phyloP scores from a whole-genome alignment of 83 land plant genomes.

The Picea abies region DNA sequence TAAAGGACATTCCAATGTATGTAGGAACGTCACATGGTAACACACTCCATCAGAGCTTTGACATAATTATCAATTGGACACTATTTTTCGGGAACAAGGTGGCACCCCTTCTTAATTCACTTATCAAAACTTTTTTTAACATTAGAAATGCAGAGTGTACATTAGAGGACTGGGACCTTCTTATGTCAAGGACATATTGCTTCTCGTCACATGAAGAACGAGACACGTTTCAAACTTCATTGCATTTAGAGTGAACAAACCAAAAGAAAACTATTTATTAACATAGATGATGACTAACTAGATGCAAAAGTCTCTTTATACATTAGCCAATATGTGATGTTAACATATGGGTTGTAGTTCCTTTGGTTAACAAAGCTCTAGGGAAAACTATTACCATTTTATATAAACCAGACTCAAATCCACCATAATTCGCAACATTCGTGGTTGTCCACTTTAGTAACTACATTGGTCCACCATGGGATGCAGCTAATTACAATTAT shows the following conservation, averaged over 20 bases:
- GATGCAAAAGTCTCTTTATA: background rate
- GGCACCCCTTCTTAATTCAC: background rate
- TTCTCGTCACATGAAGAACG: background rate
- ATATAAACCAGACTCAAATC: background rate
- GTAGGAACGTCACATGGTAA: background rate
- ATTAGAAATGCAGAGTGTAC: background rate
- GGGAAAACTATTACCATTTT: background rate
- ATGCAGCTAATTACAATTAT: background rate
- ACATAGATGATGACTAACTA: background rate
- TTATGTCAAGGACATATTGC: no score
- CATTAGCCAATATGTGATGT: background rate
- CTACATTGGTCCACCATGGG: background rate
- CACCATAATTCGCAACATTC: background rate
- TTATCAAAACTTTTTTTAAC: background rate
- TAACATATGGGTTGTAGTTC: background rate
- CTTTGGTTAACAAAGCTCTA: background rate
- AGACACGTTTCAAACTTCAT: background rate
- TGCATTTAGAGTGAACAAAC: background rate
- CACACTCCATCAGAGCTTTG: background rate
- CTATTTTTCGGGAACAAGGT: background rate
- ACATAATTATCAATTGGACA: background rate
- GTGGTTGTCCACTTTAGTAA: background rate
- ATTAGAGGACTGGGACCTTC: background rate
- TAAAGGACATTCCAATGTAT: background rate
- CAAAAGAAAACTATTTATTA: background rate